Percentiles rank a stretch among this genome's conserved stretches.
Evolutionary conservation across 495 filamentous ascomycete species (phyloP).

Genomic region (Aspergillus leporis): DNA sequence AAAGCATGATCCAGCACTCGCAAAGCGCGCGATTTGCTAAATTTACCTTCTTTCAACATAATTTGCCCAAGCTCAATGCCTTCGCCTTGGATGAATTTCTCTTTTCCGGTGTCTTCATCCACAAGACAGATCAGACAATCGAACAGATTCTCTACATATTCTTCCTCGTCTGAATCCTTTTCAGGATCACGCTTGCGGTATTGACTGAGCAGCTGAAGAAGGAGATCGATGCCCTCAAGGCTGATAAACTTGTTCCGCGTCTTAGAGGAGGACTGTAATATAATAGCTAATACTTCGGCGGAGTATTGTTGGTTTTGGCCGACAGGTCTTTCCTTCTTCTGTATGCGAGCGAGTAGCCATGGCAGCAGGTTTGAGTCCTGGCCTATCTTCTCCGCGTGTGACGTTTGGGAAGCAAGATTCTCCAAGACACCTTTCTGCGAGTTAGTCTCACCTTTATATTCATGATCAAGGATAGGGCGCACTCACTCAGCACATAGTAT

Average conservation of each 20-base stretch:
- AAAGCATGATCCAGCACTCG: constrained; percentile 83
- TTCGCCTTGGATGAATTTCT: constrained; percentile 84
- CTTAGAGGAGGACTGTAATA: constrained; percentile 66
- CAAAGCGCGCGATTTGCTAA: constrained; percentile 74
- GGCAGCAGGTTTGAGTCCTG: constrained; percentile 63
- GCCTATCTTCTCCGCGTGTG: constrained; percentile 69
- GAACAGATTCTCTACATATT: constrained; percentile 92
- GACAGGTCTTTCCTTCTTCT: constrained; percentile 58
- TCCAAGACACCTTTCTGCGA: constrained; percentile 65
- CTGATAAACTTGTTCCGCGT: constrained; percentile 65
- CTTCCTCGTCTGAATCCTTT: constrained; percentile 87
- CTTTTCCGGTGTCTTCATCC: constrained; percentile 73
- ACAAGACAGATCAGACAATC: constrained; percentile 78
- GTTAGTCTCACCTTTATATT: constrained; percentile 14
- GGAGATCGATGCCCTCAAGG: constrained; percentile 71
- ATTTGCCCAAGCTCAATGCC: constrained; percentile 88
- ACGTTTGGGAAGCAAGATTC: constrained; percentile 72
- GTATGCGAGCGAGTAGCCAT: constrained; percentile 76
- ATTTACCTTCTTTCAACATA: constrained; percentile 82
- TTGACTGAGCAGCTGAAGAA: constrained; percentile 81
- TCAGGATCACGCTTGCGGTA: constrained; percentile 88
- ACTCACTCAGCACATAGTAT: constrained; percentile 73
- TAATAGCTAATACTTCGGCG: constrained; percentile 86
- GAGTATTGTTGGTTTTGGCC: constrained; percentile 95
- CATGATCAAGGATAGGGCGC: neutral